Evolutionary conservation across 1,284 basidiomycete genomes (phyloP).

Genomic region (Mycena citricolor): DNA sequence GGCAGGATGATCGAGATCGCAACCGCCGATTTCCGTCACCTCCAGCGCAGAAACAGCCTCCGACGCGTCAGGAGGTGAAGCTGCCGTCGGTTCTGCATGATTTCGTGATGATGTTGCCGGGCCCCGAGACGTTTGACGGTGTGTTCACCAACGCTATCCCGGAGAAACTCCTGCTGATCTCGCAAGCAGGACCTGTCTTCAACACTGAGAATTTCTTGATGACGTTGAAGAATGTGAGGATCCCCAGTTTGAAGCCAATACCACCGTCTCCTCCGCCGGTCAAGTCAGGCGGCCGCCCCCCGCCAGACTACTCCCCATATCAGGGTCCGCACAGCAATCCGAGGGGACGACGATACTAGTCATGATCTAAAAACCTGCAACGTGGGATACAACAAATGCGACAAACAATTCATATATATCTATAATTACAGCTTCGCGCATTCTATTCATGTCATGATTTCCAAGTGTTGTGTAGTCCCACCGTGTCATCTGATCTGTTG

Average conservation of each 20-base stretch:
- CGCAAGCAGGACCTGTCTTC: constrained; percentile 73
- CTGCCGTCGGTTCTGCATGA: constrained; percentile 74
- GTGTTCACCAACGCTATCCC: constrained; percentile 32
- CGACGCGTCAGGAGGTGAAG: constrained; percentile 43
- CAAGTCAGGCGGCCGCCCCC: constrained; percentile 51
- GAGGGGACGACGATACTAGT: constrained; percentile 30
- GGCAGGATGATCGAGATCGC: constrained; percentile 48
- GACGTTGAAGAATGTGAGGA: constrained; percentile 72
- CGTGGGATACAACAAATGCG: too few species aligned
- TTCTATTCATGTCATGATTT: constrained; percentile 26
- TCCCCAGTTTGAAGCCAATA: constrained; percentile 61
- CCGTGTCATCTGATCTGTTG: constrained; percentile 69
- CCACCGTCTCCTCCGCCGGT: constrained; percentile 44
- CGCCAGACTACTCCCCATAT: constrained; percentile 71
- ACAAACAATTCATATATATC: constrained; percentile 3
- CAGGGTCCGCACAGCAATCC: constrained; percentile 49
- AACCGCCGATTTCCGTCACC: constrained; percentile 38
- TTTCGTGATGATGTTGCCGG: constrained; percentile 81
- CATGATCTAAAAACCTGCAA: too few species aligned
- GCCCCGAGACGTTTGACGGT: constrained; percentile 79
- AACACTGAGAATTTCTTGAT: constrained; percentile 85
- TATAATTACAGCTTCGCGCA: constrained; percentile 8
- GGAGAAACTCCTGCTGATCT: constrained; percentile 17
- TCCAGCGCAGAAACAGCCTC: constrained; percentile 32
- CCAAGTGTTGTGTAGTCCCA: constrained; percentile 77